Evolutionary conservation across 192 early-diverging fungal species (phyloP).

Genomic region (Diversispora epigaea): DNA sequence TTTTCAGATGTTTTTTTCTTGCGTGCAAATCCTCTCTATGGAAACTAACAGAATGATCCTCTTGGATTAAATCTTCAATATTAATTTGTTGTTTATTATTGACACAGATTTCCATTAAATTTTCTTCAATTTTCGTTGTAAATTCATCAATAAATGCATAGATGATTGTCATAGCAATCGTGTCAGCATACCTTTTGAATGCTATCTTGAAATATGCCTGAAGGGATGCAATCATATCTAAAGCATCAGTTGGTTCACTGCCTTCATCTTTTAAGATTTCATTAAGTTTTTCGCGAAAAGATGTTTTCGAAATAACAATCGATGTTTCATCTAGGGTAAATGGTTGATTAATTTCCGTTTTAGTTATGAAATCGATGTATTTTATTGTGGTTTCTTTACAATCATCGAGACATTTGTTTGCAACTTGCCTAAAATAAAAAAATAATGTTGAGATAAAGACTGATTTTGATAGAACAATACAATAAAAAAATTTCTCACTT

Average conservation of each 20-base stretch:
- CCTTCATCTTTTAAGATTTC: background rate
- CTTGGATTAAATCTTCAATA: background rate
- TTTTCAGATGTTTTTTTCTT: background rate
- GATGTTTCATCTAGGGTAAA: conserved; percentile 8
- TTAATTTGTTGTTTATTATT: background rate
- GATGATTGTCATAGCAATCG: background rate
- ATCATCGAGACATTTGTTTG: background rate
- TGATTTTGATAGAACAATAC: background rate
- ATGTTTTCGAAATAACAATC: background rate
- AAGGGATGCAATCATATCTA: background rate
- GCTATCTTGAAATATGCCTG: background rate
- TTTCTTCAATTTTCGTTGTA: background rate
- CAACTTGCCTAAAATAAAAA: background rate
- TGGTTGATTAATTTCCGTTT: background rate
- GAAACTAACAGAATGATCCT: background rate
- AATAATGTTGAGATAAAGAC: background rate
- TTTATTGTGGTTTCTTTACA: background rate
- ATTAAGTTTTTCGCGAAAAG: background rate
- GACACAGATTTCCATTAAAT: background rate
- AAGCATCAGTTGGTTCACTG: background rate
- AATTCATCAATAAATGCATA: background rate
- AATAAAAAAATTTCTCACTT: background rate
- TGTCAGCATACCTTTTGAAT: background rate
- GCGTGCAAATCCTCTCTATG: background rate
- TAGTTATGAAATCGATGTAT: background rate